These are phyloP conservation scores for Syncephalastrum racemosum DNA, from an alignment of 371 early-diverging fungal genomes.

Conservation along the genomic window DNA sequence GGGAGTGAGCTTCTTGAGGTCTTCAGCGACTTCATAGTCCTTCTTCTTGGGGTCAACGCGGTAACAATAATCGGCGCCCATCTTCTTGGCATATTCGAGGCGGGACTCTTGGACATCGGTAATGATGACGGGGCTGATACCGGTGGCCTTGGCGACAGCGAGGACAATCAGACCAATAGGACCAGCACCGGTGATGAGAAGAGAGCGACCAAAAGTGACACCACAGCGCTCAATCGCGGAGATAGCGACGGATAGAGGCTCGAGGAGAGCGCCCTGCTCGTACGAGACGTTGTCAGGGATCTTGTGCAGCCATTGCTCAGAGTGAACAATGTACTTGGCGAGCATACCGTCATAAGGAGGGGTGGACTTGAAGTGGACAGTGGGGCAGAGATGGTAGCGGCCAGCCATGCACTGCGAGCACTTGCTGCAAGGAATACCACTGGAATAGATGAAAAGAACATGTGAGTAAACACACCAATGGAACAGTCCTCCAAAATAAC, in stretches of 20 bases:
- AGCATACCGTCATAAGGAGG: constrained; percentile 45
- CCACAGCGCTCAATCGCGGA: constrained; percentile 41
- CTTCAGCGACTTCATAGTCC: constrained; percentile 32
- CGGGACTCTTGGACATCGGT: constrained; percentile 39
- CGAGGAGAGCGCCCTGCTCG: constrained; percentile 44
- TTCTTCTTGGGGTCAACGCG: constrained; percentile 17
- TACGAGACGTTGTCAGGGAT: constrained; percentile 36
- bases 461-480: not conserved
- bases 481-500: constrained; percentile 15
- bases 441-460: constrained; percentile 10
- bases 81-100: constrained; percentile 30
- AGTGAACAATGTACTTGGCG: constrained; percentile 47
- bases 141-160: constrained; percentile 42
- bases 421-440: constrained; percentile 47
- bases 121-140: constrained; percentile 38
- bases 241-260: constrained; percentile 46
- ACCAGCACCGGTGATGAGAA: constrained; percentile 44
- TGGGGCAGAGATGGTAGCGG: constrained; percentile 47
- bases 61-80: constrained; percentile 25
- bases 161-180: constrained; percentile 46
- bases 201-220: constrained; percentile 38
- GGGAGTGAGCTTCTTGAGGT: constrained; percentile 27
- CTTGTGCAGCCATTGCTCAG: constrained; percentile 48
- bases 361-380: constrained; percentile 47
- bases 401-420: constrained; percentile 49